Evolutionary conservation across 78 protist genomes (phyloP).

Genomic region (Anaeramoeba flamelloides): DNA sequence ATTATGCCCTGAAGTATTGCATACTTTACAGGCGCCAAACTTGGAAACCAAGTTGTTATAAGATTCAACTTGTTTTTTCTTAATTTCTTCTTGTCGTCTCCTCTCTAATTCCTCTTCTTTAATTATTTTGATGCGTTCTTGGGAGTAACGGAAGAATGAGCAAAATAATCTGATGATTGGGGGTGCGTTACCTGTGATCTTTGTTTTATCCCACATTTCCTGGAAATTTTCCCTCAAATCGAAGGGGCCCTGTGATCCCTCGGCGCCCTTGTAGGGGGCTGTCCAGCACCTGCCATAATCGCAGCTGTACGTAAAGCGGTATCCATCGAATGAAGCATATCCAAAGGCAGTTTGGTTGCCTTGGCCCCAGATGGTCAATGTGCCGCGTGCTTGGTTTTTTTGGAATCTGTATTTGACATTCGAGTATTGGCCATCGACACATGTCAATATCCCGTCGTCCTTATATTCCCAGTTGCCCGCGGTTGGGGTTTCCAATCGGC

Average conservation of each 20-base stretch:
- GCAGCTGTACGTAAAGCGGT: not conserved
- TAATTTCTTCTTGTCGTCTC: not conserved
- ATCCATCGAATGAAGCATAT: not conserved
- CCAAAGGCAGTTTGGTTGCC: not conserved
- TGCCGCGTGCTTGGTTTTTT: not conserved
- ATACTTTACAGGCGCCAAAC: not conserved
- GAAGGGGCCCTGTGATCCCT: not conserved
- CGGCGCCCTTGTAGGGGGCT: not conserved
- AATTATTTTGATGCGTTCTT: not conserved
- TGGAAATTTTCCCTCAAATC: not conserved
- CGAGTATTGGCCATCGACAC: not conserved
- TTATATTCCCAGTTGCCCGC: not conserved
- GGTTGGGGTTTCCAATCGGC: too few relatives aligned
- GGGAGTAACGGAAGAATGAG: not conserved
- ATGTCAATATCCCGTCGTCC: not conserved
- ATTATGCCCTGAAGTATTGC: not conserved
- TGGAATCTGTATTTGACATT: not conserved
- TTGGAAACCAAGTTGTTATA: not conserved
- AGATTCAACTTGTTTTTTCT: not conserved
- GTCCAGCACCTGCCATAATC: not conserved
- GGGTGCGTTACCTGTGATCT: not conserved
- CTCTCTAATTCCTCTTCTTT: not conserved
- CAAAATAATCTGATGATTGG: not conserved
- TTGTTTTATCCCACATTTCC: not conserved
- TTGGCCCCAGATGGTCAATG: not conserved